Evolutionary conservation across 495 filamentous ascomycete species (phyloP), one percentile per base, ranked within the genome.

Genomic region (Xylaria grammica): DNA sequence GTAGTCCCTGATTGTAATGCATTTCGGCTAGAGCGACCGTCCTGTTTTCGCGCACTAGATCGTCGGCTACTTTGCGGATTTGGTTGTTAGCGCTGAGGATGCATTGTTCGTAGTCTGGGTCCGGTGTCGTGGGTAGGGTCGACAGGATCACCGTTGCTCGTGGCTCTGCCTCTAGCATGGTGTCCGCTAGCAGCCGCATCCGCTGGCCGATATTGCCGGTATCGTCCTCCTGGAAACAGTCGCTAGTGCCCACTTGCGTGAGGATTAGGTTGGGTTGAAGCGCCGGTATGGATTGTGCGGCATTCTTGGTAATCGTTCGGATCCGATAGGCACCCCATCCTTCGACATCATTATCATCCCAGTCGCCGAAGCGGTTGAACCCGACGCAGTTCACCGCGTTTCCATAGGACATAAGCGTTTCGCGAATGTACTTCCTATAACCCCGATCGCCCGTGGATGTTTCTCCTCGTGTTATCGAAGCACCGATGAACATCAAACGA

Each of bases 31-130:
- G 62, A 19, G 65, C 62, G 13, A 69, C 63, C 9, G 71, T 67
- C 45, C 68, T 73, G 7, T 73, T 66, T 48, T 77, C 66, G 7
- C 77, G 73, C 13, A 75, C 68, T 24, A 81, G 56, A 36, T 79
- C 69, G 10, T 52, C 48, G 4, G 75, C 77, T 38, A 73, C 71
- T n/a, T 76, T 72, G 27, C 72, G 71, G 40, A 74, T 72, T 45
- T 68, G 69, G 40, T 45, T 60, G 48, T 65, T 79, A 9, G 65
- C 73, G 42, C 57, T 73, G 36, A 55, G 69, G 70, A 65, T 77
- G 67, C 67, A 80, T 6, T 63, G 58, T 45, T 65, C 74, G 67
- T 53, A 73, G 32, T 58, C 69, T 8, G 57, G 68, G 34, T 63
- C 65, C 7, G 65, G 77, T 20, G 61, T 71, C n/a, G 66, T 66